phyloP scores from a whole-genome alignment of 805 yeast genomes.

The Saccharomycopsis sp. region DNA sequence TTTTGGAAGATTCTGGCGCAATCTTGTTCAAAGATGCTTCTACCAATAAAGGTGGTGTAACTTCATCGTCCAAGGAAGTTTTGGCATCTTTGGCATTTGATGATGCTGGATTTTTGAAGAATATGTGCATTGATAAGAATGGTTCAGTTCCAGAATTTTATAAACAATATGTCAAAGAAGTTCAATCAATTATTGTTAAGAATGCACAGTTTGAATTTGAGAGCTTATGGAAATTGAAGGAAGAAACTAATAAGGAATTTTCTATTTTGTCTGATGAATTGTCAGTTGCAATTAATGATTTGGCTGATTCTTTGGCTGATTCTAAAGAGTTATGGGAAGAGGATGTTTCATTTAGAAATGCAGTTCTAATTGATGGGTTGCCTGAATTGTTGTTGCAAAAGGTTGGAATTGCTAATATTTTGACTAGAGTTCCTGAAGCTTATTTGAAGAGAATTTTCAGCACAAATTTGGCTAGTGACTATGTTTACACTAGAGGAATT shows the following conservation, averaged over 20 bases:
- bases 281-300: slow-evolving; percentile 74
- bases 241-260: slow-evolving; percentile 54
- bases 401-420: slow-evolving; percentile 59
- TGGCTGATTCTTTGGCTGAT: slow-evolving; percentile 77
- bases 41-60: slow-evolving; percentile 97
- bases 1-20: slow-evolving; percentile 81
- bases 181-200: slow-evolving; percentile 62
- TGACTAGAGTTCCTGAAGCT: slow-evolving; percentile 76
- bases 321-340: slow-evolving; percentile 80
- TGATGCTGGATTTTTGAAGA: slow-evolving; percentile 69
- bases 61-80: slow-evolving; percentile 93
- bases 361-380: slow-evolving; percentile 66
- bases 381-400: slow-evolving; percentile 64
- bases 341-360: slow-evolving; percentile 69
- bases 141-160: slow-evolving; percentile 67
- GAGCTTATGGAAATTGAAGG: slow-evolving; percentile 74
- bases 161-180: slow-evolving; percentile 75
- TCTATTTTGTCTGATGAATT: slow-evolving; percentile 74
- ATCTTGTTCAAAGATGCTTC: slow-evolving; percentile 91
- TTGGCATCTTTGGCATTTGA: slow-evolving; percentile 88
- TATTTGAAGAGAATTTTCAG: slow-evolving; percentile 87
- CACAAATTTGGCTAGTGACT: slow-evolving; percentile 74
- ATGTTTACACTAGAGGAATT: slow-evolving; percentile 75
- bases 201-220: slow-evolving; percentile 85
- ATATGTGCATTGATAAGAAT: slow-evolving; percentile 63